Percentiles rank a stretch among this genome's conserved stretches.
These are phyloP conservation scores for Backusella psychrophila DNA, from an alignment of 192 early-diverging fungal genomes.

Conservation along the genomic window DNA sequence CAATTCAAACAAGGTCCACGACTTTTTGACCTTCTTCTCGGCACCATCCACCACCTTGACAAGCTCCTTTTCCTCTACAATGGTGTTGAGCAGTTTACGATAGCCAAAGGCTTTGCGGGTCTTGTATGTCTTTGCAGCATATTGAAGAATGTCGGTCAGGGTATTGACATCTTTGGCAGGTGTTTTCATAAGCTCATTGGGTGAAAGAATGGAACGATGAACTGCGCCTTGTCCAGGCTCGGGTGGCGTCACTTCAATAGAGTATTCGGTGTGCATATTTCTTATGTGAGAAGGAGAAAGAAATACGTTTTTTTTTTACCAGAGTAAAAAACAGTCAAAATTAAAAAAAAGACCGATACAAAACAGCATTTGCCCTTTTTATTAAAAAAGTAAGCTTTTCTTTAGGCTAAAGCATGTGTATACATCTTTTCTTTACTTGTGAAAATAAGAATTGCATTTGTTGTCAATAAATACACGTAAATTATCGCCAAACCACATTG, in stretches of 20 bases:
- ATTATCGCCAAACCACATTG: no score
- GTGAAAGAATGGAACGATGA: conserved; percentile 47
- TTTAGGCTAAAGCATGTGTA: no score
- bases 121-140: conserved; percentile 51
- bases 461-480: no score
- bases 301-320: no score
- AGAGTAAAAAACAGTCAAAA: no score
- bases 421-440: no score
- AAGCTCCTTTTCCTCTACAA: conserved; percentile 74
- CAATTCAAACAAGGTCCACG: conserved; percentile 79
- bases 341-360: no score
- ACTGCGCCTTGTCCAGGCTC: conserved; percentile 37
- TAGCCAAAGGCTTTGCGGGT: conserved; percentile 64
- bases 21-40: conserved; percentile 66
- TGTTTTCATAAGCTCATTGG: conserved; percentile 42
- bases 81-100: conserved; percentile 58
- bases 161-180: conserved; percentile 56
- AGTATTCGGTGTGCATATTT: conserved; percentile 20
- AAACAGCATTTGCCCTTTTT: no score
- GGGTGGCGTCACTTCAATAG: conserved; percentile 15
- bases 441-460: no score
- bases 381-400: no score
- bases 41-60: conserved; percentile 56
- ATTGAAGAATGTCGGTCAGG: conserved; percentile 67
- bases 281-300: background rate